Base-by-base conservation (phyloP, 2,329 filamentous ascomycete species). In the Capronia americana region DNA sequence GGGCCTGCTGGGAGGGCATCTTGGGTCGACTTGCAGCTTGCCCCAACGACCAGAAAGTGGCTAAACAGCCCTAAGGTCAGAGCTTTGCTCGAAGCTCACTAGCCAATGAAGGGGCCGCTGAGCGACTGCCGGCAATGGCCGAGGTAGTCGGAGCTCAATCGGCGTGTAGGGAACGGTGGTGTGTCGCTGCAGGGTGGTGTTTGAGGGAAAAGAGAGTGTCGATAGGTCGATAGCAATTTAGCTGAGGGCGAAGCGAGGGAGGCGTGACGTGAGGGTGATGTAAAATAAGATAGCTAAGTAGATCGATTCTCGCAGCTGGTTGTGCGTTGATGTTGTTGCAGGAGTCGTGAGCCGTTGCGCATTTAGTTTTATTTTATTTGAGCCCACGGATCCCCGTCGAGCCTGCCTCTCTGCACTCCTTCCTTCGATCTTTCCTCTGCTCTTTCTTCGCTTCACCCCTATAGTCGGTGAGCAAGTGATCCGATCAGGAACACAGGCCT, bases 101-200 rank as follows among this genome's bases (percentile, higher is more conserved):
- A 30, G 46, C 44, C 8, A 34, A 17, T 51, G 44, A 32, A 30
- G 17, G 23, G 26, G 23, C 61, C 28, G n/a, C 34, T 64, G 32
- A 28, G 38, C 46, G 44, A 51, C 32, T 57, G 44, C 44, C 58
- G 58, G 48, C 57, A 58, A 55, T 51, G 65, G 53, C 65, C 65
- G 65, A 67, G 65, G 65, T 50, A 64, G 57, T 67, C 65, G 65
- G 65, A 64, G 57, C 48, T 64, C 60, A 51, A 53, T 66, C 64
- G 64, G 64, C 56, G 51, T 50, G 51, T n/a, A 11, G 41, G 58
- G 26, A 23, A 23, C 48, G 26, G 20, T 26, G 8, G 20, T 51
- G 24, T 23, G 48, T 51, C 7, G 38, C 38, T 44, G 38, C 17
- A 34, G 24, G 32, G 24, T 26, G 30, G n/a, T 51, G 58, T 24